Conservation (phyloP, 1,284 basidiomycete species). For the Ceratobasidium theobromae region DNA sequence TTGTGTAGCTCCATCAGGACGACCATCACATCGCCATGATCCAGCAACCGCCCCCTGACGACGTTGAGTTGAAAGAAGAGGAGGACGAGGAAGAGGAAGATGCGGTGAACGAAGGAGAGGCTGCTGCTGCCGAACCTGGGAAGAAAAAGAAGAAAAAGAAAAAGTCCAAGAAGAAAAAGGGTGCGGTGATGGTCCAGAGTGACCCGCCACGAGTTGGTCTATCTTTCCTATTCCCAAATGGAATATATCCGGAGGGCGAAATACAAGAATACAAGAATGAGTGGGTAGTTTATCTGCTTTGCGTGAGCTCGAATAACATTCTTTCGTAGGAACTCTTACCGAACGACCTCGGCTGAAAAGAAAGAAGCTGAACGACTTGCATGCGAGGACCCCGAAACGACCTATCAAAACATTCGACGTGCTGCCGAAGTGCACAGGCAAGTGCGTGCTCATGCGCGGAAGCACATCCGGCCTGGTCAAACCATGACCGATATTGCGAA, state of each 20-base stretch:
- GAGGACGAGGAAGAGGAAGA: constrained; percentile 45
- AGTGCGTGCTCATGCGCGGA: constrained; percentile 80
- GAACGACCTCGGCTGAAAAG: constrained; percentile 89
- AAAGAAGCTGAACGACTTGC: constrained; percentile 77
- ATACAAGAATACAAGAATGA: constrained; percentile 90
- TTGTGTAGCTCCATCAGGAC: background rate
- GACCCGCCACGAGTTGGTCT: constrained; percentile 92
- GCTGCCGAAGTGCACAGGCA: constrained; percentile 96
- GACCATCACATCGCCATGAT: constrained; percentile 28
- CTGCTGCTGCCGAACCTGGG: constrained; percentile 38
- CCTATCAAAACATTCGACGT: constrained; percentile 86
- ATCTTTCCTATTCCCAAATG: constrained; percentile 85
- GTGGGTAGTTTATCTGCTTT: constrained; percentile 42
- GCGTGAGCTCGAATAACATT: background rate
- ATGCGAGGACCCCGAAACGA: constrained; percentile 76
- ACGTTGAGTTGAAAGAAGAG: constrained; percentile 33
- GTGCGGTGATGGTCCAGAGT: constrained; percentile 62
- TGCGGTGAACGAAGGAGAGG: constrained; percentile 39
- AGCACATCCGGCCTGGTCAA: constrained; percentile 90
- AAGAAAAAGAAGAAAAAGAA: constrained; percentile 94
- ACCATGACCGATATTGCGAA: constrained; percentile 93
- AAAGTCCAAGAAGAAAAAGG: constrained; percentile 81
- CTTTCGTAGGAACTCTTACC: constrained; percentile 71
- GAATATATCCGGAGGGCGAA: constrained; percentile 85
- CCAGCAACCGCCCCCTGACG: constrained; percentile 19